Evolutionary conservation across 768 basidiomycete genomes (phyloP), one percentile per base, ranked within the genome.

Genomic region (Calocera viscosa): DNA sequence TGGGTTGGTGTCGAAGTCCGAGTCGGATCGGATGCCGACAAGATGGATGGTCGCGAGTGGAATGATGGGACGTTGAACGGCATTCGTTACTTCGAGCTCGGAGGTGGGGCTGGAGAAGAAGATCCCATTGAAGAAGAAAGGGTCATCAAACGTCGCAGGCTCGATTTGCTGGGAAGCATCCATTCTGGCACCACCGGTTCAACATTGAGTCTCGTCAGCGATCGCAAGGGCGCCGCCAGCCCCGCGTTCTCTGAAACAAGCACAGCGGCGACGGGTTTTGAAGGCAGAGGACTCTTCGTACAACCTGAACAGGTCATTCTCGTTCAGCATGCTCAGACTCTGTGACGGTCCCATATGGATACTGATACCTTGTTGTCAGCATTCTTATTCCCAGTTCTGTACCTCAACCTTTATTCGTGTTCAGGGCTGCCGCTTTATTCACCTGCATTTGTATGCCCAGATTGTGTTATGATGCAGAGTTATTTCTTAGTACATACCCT

Each of bases 1-100:
- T 94, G 92, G 92, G 89, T 94, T 7, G 92, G 92, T 16, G 89
- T 94, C 17, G 92, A 94, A 74, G 89, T 93, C 12, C 90, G 91
- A 0, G 78, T 91, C 66, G 81, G 79, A n/a, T 83, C 83, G 80
- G 77, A 78, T 1, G 79, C 77, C 12, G 82, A 83, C 28, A 76
- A 79, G 65, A 76, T 80, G 16, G 82, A 84, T 32, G 86, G 82
- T n/a, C 79, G 88, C n/a, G 84, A 83, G 67, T 94, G 91, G 91
- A 83, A 90, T 72, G 91, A 94, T 70, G 92, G 92, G 0, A 82
- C 83, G 0, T 89, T 88, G 86, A 85, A 84, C 32, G 92, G 91
- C 0, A 78, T 91, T 49, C 82, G 86, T 28, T 93, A 92, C 75
- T 94, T 94, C 72, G 90, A 93, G 68, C 86, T 91, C 69, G 83